Evolutionary conservation across 2,329 filamentous ascomycete genomes (phyloP).

Genomic region (Ascochyta clinopodiicola): DNA sequence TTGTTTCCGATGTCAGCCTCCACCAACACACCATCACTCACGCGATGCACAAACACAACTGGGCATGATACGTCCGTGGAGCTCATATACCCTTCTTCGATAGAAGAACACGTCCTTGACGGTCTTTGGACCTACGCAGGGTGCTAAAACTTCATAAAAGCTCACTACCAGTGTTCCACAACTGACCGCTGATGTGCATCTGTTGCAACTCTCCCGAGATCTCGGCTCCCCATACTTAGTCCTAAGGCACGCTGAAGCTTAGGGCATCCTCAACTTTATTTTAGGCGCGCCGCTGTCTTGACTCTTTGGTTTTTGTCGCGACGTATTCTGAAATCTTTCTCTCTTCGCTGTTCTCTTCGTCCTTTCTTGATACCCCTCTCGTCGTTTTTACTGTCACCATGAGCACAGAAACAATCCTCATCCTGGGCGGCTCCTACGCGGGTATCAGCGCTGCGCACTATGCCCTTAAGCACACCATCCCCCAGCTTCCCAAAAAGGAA

Average conservation of each 20-base stretch:
- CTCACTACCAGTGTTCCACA: slow-evolving; percentile 1
- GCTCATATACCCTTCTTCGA: not conserved
- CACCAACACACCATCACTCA: slow-evolving; percentile 8
- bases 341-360: slow-evolving; percentile 4
- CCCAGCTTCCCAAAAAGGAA: slow-evolving; percentile 44
- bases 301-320: slow-evolving; percentile 6
- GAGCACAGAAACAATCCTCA: slow-evolving; percentile 46
- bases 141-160: not conserved
- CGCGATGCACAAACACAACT: not conserved
- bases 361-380: slow-evolving; percentile 11
- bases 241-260: slow-evolving; percentile 11
- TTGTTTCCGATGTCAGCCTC: slow-evolving; percentile 15
- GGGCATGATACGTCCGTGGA: not conserved
- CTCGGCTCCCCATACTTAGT: slow-evolving; percentile 21
- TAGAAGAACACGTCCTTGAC: not conserved
- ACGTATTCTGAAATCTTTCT: slow-evolving; percentile 8
- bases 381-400: slow-evolving; percentile 22
- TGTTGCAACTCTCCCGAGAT: slow-evolving; percentile 8
- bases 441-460: slow-evolving; percentile 47
- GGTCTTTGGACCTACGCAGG: not conserved
- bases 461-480: slow-evolving; percentile 44
- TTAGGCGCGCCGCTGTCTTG: slow-evolving; percentile 16
- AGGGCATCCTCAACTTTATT: slow-evolving; percentile 17
- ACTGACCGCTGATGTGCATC: slow-evolving; percentile 1
- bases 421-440: slow-evolving; percentile 47